These are phyloP conservation scores for Lipomyces chichibuensis DNA, from an alignment of 805 yeast genomes.

Conservation along the genomic window DNA sequence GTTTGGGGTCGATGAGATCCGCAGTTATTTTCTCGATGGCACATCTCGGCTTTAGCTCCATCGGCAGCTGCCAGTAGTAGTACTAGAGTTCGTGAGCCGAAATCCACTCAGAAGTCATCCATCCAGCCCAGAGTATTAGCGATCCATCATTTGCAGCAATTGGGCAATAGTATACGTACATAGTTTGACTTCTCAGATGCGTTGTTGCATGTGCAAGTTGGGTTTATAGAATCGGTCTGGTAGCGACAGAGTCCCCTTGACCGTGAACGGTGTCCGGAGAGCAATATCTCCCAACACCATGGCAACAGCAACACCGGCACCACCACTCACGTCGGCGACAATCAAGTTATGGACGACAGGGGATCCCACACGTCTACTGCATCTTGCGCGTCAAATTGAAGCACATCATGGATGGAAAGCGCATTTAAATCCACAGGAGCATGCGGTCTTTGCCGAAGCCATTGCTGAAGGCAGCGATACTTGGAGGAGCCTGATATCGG, in stretches of 20 bases:
- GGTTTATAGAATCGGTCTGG: slow-evolving; percentile 9
- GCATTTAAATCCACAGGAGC: slow-evolving; percentile 46
- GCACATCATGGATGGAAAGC: slow-evolving; percentile 43
- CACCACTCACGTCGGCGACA: slow-evolving; percentile 8
- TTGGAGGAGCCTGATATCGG: slow-evolving; percentile 43
- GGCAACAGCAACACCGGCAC: neutral
- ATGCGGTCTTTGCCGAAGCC: slow-evolving; percentile 44
- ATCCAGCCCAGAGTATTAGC: neutral
- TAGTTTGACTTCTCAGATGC: slow-evolving; percentile 7
- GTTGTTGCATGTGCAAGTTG: slow-evolving; percentile 6
- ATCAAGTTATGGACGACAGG: slow-evolving; percentile 37
- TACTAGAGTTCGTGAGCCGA: neutral
- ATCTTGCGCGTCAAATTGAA: slow-evolving; percentile 36
- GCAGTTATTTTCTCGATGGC: neutral
- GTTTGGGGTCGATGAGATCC: neutral
- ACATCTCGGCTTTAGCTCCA: neutral
- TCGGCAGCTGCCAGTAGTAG: neutral
- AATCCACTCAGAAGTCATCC: neutral
- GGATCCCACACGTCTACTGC: slow-evolving; percentile 31
- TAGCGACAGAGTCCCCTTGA: neutral
- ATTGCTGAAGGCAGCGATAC: slow-evolving; percentile 40
- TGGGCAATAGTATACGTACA: neutral
- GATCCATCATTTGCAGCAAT: slow-evolving; percentile 1
- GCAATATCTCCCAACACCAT: slow-evolving; percentile 3
- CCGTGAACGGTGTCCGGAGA: slow-evolving; percentile 2